Evolutionary conservation across 176 grass and related monocot species (phyloP).

Genomic region (Luzula sylvatica): DNA sequence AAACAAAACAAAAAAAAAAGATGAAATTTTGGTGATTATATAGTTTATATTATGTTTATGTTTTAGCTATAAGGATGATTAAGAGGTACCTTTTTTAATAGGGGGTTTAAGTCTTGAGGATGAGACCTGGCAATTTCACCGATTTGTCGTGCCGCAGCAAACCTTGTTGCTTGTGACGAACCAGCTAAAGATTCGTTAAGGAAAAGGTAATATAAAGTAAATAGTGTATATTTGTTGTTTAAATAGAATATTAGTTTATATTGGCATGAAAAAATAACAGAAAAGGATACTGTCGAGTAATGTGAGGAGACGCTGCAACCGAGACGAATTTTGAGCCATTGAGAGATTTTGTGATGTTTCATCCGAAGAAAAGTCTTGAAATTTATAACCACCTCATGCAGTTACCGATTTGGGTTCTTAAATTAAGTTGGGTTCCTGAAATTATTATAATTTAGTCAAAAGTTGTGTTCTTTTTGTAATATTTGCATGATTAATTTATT

Average conservation of each 20-base stretch:
- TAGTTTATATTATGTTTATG: neutral
- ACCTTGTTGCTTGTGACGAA: constrained; percentile 81
- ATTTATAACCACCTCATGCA: neutral
- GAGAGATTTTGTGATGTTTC: constrained; percentile 24
- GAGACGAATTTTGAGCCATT: constrained; percentile 91
- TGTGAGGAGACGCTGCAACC: constrained; percentile 88
- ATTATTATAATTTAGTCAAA: too few relatives aligned
- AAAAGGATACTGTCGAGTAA: constrained; percentile 89
- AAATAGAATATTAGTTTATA: neutral
- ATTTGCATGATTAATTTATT: too few relatives aligned
- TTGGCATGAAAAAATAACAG: neutral
- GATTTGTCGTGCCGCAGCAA: constrained; percentile 84
- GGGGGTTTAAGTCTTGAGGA: constrained; percentile 69
- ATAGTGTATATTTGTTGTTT: neutral
- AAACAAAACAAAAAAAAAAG: constrained; percentile 5
- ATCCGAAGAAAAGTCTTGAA: constrained; percentile 23
- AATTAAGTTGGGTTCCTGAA: too few relatives aligned
- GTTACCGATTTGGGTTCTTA: too few relatives aligned
- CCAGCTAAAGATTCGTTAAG: constrained; percentile 68
- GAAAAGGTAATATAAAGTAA: constrained; percentile 22
- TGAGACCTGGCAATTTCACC: constrained; percentile 88
- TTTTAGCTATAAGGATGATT: neutral
- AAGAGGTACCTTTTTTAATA: constrained; percentile 65
- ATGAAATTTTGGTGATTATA: neutral
- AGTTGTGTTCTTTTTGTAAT: too few relatives aligned